These are phyloP conservation scores for Trametes meyenii DNA, from an alignment of 768 basidiomycete species.

Conservation along the genomic window DNA sequence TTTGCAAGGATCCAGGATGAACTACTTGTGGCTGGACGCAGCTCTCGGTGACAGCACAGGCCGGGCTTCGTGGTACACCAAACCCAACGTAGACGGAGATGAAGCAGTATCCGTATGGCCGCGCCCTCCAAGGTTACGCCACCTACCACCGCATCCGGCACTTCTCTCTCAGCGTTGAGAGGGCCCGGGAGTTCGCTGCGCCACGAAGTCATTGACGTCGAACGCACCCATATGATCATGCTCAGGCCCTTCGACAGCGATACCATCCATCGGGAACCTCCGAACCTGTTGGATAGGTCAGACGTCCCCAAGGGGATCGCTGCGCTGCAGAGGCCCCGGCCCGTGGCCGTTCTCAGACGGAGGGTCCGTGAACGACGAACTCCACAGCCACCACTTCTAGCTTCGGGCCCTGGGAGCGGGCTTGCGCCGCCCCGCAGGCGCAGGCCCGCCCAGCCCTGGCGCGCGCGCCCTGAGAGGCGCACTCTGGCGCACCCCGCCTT, in stretches of 20 bases:
- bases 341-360: conserved; percentile 6
- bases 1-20: not conserved
- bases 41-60: conserved; percentile 2
- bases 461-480: not conserved
- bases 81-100: not conserved
- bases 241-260: too few relatives aligned
- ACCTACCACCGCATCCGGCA: not conserved
- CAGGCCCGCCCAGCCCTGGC: conserved; percentile 1
- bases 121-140: not conserved
- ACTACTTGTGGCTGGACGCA: not conserved
- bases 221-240: too few relatives aligned
- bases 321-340: conserved; percentile 1
- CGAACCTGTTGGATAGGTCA: conserved; percentile 1
- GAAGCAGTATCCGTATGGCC: conserved; percentile 7
- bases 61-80: not conserved
- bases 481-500: too few relatives aligned
- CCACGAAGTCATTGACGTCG: conserved; percentile 3
- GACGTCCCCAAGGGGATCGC: conserved; percentile 10
- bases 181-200: not conserved
- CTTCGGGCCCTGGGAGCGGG: not conserved
- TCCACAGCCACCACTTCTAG: conserved; percentile 18
- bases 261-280: too few relatives aligned
- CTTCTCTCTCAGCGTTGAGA: not conserved
- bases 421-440: not conserved
- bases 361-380: conserved; percentile 8